A percentile compares a stretch with the other conserved stretches of the same genome.
phyloP scores from a whole-genome alignment of 2,329 filamentous ascomycete species.

The Sclerotinia glacialis region DNA sequence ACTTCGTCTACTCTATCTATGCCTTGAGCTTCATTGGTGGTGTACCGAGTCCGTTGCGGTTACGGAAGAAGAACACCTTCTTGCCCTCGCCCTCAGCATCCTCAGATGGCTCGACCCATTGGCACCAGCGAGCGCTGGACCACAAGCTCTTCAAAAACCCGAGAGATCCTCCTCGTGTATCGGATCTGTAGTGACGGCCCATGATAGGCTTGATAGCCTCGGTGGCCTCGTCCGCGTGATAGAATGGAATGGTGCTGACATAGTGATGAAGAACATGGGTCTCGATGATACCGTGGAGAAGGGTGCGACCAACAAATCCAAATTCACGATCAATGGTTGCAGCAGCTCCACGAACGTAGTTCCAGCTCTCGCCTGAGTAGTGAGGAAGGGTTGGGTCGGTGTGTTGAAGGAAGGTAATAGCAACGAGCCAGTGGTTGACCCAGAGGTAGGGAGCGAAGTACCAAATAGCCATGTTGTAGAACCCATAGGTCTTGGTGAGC shows the following conservation, averaged over 20 bases:
- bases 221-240: slow-evolving; percentile 89
- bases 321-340: slow-evolving; percentile 97
- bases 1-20: slow-evolving; percentile 22
- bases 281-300: slow-evolving; percentile 21
- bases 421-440: slow-evolving; percentile 99
- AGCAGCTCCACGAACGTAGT: slow-evolving; percentile 87
- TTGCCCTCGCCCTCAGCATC: slow-evolving; percentile 77
- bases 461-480: slow-evolving; percentile 85
- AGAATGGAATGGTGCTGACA: slow-evolving; percentile 93
- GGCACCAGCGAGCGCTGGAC: slow-evolving; percentile 79
- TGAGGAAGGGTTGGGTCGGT: slow-evolving; percentile 92
- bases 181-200: slow-evolving; percentile 89
- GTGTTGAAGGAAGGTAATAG: slow-evolving; percentile 97
- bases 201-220: slow-evolving; percentile 94
- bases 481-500: slow-evolving; percentile 76
- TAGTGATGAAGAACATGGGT: slow-evolving; percentile 96
- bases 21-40: slow-evolving; percentile 34
- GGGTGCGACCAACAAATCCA: slow-evolving; percentile 75
- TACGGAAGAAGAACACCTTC: slow-evolving; percentile 95
- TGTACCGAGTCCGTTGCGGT: slow-evolving; percentile 78
- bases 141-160: slow-evolving; percentile 86
- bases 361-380: slow-evolving; percentile 85
- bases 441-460: slow-evolving; percentile 93
- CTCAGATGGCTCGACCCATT: slow-evolving; percentile 93
- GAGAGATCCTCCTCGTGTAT: slow-evolving; percentile 69